Conservation (phyloP, 2,329 filamentous ascomycete species). For the Alternaria sp. region DNA sequence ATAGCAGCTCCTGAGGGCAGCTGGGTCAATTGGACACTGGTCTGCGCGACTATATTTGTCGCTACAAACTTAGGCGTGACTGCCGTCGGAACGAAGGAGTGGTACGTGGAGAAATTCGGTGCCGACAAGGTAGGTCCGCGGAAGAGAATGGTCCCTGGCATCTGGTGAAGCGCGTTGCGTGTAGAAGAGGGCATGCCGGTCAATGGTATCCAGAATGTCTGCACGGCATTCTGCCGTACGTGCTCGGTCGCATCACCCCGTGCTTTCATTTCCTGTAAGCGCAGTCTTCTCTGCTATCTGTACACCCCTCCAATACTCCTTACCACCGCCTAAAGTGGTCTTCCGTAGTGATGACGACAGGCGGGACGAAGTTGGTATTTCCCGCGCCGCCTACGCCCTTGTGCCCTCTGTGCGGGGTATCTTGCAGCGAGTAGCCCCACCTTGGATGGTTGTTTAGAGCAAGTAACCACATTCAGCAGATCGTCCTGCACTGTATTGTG, state of each 20-base stretch:
- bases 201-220: background rate
- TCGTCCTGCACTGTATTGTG: background rate
- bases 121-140: constrained; percentile 34
- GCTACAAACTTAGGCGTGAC: constrained; percentile 81
- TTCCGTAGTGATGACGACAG: background rate
- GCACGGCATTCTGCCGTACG: background rate
- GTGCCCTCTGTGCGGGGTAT: background rate
- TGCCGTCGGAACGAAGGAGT: constrained; percentile 75
- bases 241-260: background rate
- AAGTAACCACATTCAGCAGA: background rate
- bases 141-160: constrained; percentile 40
- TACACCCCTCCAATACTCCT: background rate
- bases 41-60: constrained; percentile 75
- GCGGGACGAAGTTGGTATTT: background rate
- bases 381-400: background rate
- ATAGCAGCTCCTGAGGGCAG: constrained; percentile 72
- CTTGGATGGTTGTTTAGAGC: background rate
- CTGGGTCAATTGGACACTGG: constrained; percentile 73
- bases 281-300: background rate
- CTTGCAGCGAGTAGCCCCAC: constrained; percentile 2
- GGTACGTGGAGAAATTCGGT: constrained; percentile 44
- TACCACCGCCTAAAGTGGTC: background rate
- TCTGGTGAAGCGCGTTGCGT: constrained; percentile 32
- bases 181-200: background rate
- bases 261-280: background rate